phyloP scores from a whole-genome alignment of 2,329 filamentous ascomycete species.

The Botrytis tulipae region DNA sequence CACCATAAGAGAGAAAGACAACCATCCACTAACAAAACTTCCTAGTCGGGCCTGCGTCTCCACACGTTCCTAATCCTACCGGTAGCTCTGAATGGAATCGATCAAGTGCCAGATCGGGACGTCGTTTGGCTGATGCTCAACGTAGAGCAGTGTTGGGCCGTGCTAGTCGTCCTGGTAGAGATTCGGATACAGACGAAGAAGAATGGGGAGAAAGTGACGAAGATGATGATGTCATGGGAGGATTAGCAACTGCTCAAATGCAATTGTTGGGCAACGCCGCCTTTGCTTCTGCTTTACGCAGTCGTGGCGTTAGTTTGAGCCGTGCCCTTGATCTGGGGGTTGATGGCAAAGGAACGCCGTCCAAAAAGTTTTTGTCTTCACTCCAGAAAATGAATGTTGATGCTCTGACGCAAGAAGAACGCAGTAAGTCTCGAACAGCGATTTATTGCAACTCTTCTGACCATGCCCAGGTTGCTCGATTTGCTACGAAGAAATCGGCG shows the following conservation, averaged over 20 bases:
- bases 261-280: not conserved
- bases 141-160: not conserved
- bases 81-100: not conserved
- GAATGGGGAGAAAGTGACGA: not conserved
- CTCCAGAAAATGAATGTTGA: conserved; percentile 35
- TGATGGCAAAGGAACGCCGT: conserved; percentile 32
- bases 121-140: not conserved
- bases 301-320: conserved; percentile 10
- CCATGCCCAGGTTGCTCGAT: conserved; percentile 54
- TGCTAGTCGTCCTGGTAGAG: not conserved
- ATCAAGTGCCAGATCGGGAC: conserved; percentile 1
- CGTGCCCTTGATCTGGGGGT: not conserved
- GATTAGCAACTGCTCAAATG: not conserved
- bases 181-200: conserved; percentile 3
- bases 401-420: conserved; percentile 32
- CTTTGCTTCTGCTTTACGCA: conserved; percentile 29
- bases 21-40: not conserved
- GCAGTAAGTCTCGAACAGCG: conserved; percentile 31
- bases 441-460: conserved; percentile 23
- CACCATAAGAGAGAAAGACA: not conserved
- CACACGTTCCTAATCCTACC: not conserved
- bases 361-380: conserved; percentile 34
- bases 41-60: not conserved
- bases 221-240: not conserved
- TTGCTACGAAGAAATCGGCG: conserved; percentile 62